Evolutionary conservation across 106 monocot species (phyloP), one percentile per base, ranked within the genome.

Genomic region (Posidonia australis): DNA sequence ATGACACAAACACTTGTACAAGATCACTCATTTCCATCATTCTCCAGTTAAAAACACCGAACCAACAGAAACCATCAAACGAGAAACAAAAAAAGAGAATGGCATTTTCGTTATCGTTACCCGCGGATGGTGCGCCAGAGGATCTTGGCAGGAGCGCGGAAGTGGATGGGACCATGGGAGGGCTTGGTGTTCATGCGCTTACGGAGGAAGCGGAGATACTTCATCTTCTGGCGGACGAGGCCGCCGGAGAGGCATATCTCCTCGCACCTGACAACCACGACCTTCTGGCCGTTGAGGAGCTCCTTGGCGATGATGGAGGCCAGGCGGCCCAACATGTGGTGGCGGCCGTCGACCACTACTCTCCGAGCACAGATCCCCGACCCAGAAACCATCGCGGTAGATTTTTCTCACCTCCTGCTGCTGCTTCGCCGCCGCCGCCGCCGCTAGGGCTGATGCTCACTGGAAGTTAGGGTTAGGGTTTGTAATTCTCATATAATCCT

Each of bases 141-240:
- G 66, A 93, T 93, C 81, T 89, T 93, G 49, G 93, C 74, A 2
- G 93, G 93, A 23, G 93, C 63, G 4, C 93, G 85, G 70, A 83
- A 93, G 61, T 93, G 93, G 61, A 93, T 93, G 59, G 93, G 93
- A 14, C 93, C 88, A 32, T 93, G 93, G 4, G 88, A 88, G 1
- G 93, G 93, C 85, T 93, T 88, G 62, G 93, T 93, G 72, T 93
- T 93, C 93, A 93, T 93, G 51, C 93, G 70, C 83, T 93, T 93
- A 25, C 89, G 71, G 49, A 89, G 81, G 65, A 93, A 93, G 17
- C 93, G 72, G 17, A 81, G 79, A 71, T 77, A 93, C 77, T 93
- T 93, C 93, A 93, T 93, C 82, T 93, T 89, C 81, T 93, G 93
- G 5, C 93, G 80, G 48, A 93, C 89, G 32, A 93, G 86, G 44